Percentiles rank a stretch among this genome's conserved stretches.
Conservation (phyloP, 352 stramenopile genomes). For the Phytophthora cactorum region DNA sequence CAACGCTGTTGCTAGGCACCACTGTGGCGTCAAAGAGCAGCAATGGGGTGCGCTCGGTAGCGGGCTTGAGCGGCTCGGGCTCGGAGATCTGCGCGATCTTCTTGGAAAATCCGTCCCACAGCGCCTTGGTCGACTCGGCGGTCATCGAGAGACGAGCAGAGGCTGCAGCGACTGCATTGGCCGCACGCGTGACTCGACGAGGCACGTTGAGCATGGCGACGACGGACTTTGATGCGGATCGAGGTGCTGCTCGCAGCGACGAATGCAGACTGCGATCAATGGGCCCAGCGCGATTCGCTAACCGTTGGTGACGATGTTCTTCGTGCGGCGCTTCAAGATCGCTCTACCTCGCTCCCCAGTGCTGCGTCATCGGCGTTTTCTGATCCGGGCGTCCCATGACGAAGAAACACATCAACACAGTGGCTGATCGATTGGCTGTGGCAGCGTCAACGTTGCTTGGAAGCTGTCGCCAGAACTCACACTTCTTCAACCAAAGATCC, state of each 20-base stretch:
- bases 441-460: constrained; percentile 2
- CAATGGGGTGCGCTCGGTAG: constrained; percentile 33
- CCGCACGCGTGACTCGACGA: constrained; percentile 20
- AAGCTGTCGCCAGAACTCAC: constrained; percentile 6
- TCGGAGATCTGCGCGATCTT: constrained; percentile 28
- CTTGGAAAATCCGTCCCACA: constrained; percentile 32
- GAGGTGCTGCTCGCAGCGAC: constrained; percentile 4
- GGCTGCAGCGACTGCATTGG: constrained; percentile 22
- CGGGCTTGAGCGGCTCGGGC: constrained; percentile 22
- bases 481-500: constrained; percentile 7
- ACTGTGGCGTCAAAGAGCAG: constrained; percentile 33
- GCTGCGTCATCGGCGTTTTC: constrained; percentile 22
- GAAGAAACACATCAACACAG: constrained; percentile 12
- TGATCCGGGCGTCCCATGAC: constrained; percentile 13
- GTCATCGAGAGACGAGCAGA: constrained; percentile 42
- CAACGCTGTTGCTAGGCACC: constrained; percentile 16
- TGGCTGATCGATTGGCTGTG: constrained; percentile 10
- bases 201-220: constrained; percentile 24
- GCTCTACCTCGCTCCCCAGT: constrained; percentile 8
- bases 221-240: not conserved
- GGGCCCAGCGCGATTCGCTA: constrained; percentile 9
- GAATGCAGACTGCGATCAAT: constrained; percentile 22
- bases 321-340: constrained; percentile 27
- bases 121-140: constrained; percentile 25
- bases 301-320: constrained; percentile 21